Conservation (phyloP, 2,329 filamentous ascomycete species). For the Sporothrix dimorphospora region DNA sequence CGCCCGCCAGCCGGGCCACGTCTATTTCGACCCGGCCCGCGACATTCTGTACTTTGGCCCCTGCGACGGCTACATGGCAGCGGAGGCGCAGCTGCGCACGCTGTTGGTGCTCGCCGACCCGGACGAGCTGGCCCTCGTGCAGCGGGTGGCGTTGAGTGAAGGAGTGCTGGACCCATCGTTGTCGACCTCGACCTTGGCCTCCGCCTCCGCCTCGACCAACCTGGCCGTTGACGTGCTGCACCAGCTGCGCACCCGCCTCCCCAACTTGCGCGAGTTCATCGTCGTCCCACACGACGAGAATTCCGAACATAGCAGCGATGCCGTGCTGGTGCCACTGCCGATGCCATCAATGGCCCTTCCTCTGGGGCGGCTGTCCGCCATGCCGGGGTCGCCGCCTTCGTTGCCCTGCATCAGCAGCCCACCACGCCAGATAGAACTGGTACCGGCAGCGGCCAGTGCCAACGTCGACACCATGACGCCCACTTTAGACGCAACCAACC, state of each 20-base stretch:
- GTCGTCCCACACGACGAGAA: conserved; percentile 50
- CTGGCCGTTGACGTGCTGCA: conserved; percentile 47
- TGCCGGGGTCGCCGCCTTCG: conserved; percentile 32
- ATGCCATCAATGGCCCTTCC: background rate
- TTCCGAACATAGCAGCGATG: conserved; percentile 39
- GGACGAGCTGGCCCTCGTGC: conserved; percentile 47
- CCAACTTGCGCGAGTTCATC: conserved; percentile 47
- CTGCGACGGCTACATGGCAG: conserved; percentile 50
- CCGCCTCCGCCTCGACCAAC: conserved; percentile 41
- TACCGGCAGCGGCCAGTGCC: background rate
- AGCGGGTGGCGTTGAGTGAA: conserved; percentile 51
- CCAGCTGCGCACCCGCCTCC: conserved; percentile 46
- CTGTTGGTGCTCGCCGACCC: conserved; percentile 49
- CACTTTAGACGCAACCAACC: conserved; percentile 36
- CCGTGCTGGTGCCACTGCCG: conserved; percentile 35
- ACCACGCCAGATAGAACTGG: background rate
- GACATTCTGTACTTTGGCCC: conserved; percentile 56
- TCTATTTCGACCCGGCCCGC: conserved; percentile 47
- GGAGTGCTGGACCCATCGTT: conserved; percentile 41
- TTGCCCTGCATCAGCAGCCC: background rate
- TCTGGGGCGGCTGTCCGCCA: conserved; percentile 28
- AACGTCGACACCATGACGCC: background rate
- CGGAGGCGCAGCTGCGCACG: conserved; percentile 50
- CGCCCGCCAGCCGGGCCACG: conserved; percentile 45
- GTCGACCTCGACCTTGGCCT: background rate